Percentiles rank a stretch among this genome's conserved stretches.
These are phyloP conservation scores for Chrysopogon serrulatus DNA, from an alignment of 176 grass and related monocot species.

Conservation along the genomic window DNA sequence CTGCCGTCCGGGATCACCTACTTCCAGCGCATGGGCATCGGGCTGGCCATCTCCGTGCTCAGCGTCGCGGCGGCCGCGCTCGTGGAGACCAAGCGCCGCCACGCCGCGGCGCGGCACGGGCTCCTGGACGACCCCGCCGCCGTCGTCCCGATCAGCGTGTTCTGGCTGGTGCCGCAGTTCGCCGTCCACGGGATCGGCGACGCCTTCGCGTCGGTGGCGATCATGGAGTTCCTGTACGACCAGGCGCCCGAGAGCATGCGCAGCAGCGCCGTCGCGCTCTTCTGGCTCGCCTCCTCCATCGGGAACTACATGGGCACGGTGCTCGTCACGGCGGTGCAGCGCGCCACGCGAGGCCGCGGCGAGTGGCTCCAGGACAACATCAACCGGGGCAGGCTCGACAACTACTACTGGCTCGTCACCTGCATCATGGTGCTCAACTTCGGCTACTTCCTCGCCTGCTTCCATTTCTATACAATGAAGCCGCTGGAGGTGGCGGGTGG, in stretches of 20 bases:
- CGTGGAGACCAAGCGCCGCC: constrained; percentile 56
- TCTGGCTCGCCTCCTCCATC: constrained; percentile 58
- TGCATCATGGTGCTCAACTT: constrained; percentile 65
- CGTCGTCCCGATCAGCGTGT: constrained; percentile 52
- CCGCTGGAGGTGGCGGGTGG: constrained; percentile 34
- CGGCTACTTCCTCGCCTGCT: constrained; percentile 50
- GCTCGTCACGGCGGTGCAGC: constrained; percentile 66
- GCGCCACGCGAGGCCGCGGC: constrained; percentile 37
- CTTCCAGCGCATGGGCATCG: constrained; percentile 74
- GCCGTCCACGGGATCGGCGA: constrained; percentile 71
- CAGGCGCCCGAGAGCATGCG: constrained; percentile 92
- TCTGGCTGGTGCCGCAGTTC: constrained; percentile 84
- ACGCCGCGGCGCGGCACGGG: constrained; percentile 33
- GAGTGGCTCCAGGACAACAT: constrained; percentile 95
- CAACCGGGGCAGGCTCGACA: constrained; percentile 63
- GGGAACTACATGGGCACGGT: constrained; percentile 73
- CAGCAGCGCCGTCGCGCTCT: constrained; percentile 67
- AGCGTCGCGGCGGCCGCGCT: constrained; percentile 56
- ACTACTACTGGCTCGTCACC: constrained; percentile 81
- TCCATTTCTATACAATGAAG: constrained; percentile 69
- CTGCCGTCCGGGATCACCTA: constrained; percentile 53
- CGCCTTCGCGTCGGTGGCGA: constrained; percentile 48
- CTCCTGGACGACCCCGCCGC: constrained; percentile 24
- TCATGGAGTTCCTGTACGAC: constrained; percentile 90
- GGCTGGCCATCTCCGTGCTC: constrained; percentile 48